Conservation (phyloP, 2,329 filamentous ascomycete genomes). For the Ophiostoma tasmaniense region DNA sequence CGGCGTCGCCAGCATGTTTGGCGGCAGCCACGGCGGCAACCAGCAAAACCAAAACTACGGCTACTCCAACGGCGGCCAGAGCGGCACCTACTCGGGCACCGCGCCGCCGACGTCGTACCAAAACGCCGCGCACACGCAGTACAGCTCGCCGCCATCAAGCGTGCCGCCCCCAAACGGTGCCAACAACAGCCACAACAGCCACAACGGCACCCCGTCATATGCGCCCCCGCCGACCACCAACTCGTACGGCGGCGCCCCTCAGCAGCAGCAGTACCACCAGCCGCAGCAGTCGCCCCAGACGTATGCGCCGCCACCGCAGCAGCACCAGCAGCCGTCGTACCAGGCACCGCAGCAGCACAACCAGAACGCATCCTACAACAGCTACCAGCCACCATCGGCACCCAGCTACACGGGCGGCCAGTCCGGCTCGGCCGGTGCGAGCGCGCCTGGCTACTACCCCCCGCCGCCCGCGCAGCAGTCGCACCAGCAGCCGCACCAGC, state of each 20-base stretch:
- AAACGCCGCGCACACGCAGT: slow-evolving; percentile 25
- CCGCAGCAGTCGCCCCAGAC: slow-evolving; percentile 14
- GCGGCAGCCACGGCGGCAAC: slow-evolving; percentile 34
- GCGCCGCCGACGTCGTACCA: slow-evolving; percentile 57
- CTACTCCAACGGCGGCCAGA: slow-evolving; percentile 48
- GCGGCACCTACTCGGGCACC: slow-evolving; percentile 52
- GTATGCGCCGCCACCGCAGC: slow-evolving; percentile 11
- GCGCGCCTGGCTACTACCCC: slow-evolving; percentile 17
- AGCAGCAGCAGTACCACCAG: slow-evolving; percentile 13
- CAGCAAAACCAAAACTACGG: slow-evolving; percentile 54
- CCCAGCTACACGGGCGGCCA: slow-evolving; percentile 19
- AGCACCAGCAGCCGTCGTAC: neutral
- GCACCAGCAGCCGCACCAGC: neutral
- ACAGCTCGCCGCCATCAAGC: slow-evolving; percentile 13
- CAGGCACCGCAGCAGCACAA: neutral
- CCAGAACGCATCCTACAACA: slow-evolving; percentile 5
- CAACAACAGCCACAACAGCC: neutral
- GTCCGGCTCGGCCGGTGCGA: slow-evolving; percentile 22
- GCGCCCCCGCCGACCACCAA: slow-evolving; percentile 11
- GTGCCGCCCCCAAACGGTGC: neutral
- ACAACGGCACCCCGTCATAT: slow-evolving; percentile 10
- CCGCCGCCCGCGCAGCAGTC: slow-evolving; percentile 13
- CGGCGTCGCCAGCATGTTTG: slow-evolving; percentile 45
- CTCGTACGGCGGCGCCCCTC: slow-evolving; percentile 1
- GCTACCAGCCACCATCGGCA: slow-evolving; percentile 9